Conservation (phyloP, 768 basidiomycete genomes). For the Psilocybe cyanescens region DNA sequence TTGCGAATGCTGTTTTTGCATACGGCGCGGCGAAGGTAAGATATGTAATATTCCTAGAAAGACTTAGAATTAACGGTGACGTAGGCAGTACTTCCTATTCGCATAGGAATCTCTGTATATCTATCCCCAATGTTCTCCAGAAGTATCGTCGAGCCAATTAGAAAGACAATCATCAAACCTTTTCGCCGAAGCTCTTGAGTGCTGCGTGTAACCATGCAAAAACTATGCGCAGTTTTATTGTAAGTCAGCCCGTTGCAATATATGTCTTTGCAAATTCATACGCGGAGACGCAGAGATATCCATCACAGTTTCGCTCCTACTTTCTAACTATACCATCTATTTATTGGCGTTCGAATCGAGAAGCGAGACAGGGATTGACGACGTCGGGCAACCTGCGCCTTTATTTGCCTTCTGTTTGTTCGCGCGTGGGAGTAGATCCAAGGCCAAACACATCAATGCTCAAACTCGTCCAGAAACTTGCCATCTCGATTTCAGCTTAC, state of each 20-base stretch:
- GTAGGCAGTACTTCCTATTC: constrained; percentile 74
- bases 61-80: background rate
- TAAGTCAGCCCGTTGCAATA: too few relatives aligned
- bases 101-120: constrained; percentile 75
- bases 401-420: constrained; percentile 3
- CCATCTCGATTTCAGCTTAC: background rate
- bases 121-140: constrained; percentile 76
- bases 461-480: background rate
- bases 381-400: too few relatives aligned
- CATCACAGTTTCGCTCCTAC: too few relatives aligned
- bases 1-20: constrained; percentile 82
- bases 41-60: background rate
- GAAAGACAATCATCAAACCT: constrained; percentile 34
- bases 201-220: too few relatives aligned
- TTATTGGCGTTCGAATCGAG: too few relatives aligned
- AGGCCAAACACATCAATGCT: background rate
- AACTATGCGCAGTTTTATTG: too few relatives aligned
- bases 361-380: background rate
- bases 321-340: too few relatives aligned
- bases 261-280: too few relatives aligned
- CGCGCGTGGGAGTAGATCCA: background rate
- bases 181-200: constrained; percentile 30
- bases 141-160: constrained; percentile 63
- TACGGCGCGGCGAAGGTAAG: constrained; percentile 80
- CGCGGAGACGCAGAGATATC: too few relatives aligned